Percentiles rank a stretch among this genome's conserved stretches.
phyloP scores from a whole-genome alignment of 306 rosid species.

The Styphnolobium japonicum region DNA sequence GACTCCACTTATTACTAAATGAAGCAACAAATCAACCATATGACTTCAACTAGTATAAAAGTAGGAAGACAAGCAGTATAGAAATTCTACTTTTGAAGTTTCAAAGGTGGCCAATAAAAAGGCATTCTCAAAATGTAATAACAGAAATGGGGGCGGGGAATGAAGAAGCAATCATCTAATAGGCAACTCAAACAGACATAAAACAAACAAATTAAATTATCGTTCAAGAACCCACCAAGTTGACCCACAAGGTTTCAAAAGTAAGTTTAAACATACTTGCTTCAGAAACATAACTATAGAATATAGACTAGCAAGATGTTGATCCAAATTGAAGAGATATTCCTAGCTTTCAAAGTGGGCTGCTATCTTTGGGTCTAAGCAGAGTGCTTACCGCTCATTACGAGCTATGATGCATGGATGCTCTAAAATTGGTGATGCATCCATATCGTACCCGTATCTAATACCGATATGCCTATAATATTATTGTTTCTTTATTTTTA shows the following conservation, averaged over 20 bases:
- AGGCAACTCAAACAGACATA: background rate
- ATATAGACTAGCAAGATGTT: background rate
- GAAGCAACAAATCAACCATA: background rate
- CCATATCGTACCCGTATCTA: too few species aligned
- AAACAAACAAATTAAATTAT: background rate
- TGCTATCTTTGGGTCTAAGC: background rate
- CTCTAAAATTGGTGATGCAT: too few species aligned
- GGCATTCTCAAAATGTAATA: background rate
- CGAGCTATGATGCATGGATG: too few species aligned
- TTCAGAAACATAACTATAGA: background rate
- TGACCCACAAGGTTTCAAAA: background rate
- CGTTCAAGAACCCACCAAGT: background rate
- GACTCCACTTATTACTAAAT: background rate
- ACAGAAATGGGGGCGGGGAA: background rate
- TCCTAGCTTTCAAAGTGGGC: slow-evolving; percentile 4
- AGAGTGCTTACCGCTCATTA: background rate
- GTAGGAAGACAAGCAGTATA: background rate
- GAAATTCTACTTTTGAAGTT: background rate
- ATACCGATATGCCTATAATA: too few species aligned
- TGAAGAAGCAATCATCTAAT: background rate
- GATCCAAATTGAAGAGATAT: background rate
- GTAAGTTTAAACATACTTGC: background rate
- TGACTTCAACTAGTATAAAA: background rate
- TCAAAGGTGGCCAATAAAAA: background rate
- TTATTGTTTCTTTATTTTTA: too few species aligned